Base-by-base conservation (phyloP, 768 basidiomycete genomes). In the Mycena venus region DNA sequence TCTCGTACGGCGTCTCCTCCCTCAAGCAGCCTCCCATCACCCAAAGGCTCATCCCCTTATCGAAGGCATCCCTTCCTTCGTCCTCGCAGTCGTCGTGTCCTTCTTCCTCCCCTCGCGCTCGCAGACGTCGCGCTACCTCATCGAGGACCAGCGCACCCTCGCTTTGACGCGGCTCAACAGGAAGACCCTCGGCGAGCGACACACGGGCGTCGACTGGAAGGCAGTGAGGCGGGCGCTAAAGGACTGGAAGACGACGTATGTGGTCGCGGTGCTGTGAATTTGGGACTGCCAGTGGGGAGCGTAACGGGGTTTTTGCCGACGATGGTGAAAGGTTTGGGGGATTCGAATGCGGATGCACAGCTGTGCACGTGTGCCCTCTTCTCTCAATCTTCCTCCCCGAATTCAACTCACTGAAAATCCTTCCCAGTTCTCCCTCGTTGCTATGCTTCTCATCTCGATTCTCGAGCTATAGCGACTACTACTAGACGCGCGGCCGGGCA, bases 161-260 rank as follows among this genome's bases (percentile, higher is more conserved):
- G 72, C 72, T 10, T 42, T 73, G 11, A 64, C 72, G 32, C 59
- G 72, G 3, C 32, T 73, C 2, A 68, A 73, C 34, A 36, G 72
- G 6, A 55, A 63, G 32, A 73, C 68, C 11, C 53, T 73, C 14
- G 72, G 72, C 23, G 72, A 73, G 60, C 66, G 72, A 4, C 66
- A 73, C 59, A 73, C 72, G n/a, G 72, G 72, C 23, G 23, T 73
- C 15, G 72, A 73, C 34, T 73, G 61, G 60, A 14, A 21, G 2
- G 72, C 66, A 17, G 72, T 73, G 19, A n/a, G 17, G 29, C 36
- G 66, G 1, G 72, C 60, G 42, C 2, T 73, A 38, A 0, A 31
- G 38, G 72, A 73, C 25, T 73, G 72, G 72, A 73, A 73, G 66
- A 73, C n/a, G n/a, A n/a, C 72, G 19, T 73, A 73, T 25, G 60